Evolutionary conservation across 768 basidiomycete genomes (phyloP).

Genomic region (Amanita exitialis): DNA sequence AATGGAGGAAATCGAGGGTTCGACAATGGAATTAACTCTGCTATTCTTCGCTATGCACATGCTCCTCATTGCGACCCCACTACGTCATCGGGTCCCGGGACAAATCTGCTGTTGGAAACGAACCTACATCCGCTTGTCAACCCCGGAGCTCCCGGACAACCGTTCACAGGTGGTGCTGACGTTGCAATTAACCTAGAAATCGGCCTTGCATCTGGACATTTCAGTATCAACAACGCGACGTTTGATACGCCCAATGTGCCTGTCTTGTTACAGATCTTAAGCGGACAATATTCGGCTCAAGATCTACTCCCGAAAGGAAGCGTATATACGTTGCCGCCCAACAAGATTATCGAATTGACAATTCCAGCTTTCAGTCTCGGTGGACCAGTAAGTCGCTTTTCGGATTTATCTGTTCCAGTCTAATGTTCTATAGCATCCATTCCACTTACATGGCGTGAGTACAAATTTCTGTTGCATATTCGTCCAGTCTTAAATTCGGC

Average conservation of each 20-base stretch:
- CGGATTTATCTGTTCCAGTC: neutral
- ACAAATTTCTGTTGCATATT: neutral
- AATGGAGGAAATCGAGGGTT: constrained; percentile 17
- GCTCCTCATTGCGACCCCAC: constrained; percentile 33
- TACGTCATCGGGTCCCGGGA: constrained; percentile 8
- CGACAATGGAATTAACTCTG: constrained; percentile 28
- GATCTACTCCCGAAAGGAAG: constrained; percentile 30
- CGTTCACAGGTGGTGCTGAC: constrained; percentile 28
- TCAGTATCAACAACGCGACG: constrained; percentile 17
- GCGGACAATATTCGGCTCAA: constrained; percentile 28
- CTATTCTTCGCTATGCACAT: constrained; percentile 37
- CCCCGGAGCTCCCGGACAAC: constrained; percentile 27
- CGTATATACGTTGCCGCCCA: constrained; percentile 31
- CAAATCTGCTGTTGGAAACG: constrained; percentile 20
- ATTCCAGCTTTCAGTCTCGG: constrained; percentile 24
- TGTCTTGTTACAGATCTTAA: constrained; percentile 40
- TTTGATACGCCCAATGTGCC: constrained; percentile 30
- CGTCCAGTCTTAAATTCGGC: constrained; percentile 9
- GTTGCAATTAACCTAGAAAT: constrained; percentile 22
- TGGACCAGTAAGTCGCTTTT: constrained; percentile 14
- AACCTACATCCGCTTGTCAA: constrained; percentile 21
- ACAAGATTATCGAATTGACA: constrained; percentile 37
- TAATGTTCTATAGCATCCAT: constrained; percentile 24
- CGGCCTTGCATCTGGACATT: constrained; percentile 13
- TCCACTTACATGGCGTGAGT: constrained; percentile 39